Conservation (phyloP, 83 land plant genomes). For the Thuja plicata region DNA sequence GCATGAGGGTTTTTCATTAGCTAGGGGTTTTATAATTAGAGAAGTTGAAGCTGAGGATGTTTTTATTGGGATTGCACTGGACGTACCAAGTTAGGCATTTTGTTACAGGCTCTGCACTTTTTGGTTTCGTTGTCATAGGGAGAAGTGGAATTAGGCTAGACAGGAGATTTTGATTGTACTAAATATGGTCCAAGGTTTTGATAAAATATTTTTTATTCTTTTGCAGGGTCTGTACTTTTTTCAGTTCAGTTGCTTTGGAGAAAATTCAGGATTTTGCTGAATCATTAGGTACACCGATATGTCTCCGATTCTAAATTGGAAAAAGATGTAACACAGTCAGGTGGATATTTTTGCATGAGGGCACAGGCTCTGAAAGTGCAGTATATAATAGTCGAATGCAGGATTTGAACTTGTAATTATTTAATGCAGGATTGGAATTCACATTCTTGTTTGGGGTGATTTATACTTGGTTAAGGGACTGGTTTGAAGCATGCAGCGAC, state of each 20-base stretch:
- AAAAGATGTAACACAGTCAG: neutral
- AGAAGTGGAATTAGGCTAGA: neutral
- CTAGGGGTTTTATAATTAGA: neutral
- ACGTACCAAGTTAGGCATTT: neutral
- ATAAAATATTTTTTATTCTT: neutral
- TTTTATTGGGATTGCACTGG: neutral
- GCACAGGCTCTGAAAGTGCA: neutral
- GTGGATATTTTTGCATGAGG: neutral
- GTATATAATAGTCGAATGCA: neutral
- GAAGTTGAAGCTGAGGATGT: neutral
- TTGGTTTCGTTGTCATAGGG: neutral
- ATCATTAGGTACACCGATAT: neutral
- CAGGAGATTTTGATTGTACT: neutral
- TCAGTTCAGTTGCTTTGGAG: neutral
- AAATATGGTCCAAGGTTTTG: neutral
- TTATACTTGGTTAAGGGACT: neutral
- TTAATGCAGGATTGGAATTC: neutral
- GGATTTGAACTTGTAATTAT: neutral
- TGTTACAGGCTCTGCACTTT: neutral
- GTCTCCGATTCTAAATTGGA: neutral
- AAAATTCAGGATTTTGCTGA: neutral
- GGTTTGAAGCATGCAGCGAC: conserved; percentile 7
- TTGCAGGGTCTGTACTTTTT: neutral
- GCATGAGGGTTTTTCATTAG: neutral
- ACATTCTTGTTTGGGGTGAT: neutral